Conservation (phyloP, 441 rosid species). For the Syzygium malaccense region DNA sequence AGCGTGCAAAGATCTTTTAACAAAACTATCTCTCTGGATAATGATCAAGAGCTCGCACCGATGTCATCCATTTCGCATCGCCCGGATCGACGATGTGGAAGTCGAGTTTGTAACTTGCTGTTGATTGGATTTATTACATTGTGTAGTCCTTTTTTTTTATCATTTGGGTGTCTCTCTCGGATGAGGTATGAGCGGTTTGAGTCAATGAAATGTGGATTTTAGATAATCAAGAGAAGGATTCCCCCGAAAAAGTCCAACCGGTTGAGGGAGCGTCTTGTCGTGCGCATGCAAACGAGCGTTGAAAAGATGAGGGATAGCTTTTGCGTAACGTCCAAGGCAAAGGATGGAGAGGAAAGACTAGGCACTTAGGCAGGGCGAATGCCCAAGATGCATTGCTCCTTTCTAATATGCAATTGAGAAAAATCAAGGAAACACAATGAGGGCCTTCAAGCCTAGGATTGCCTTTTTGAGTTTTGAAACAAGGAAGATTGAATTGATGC, state of each 20-base stretch:
- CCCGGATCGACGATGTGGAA: neutral
- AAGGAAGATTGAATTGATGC: neutral
- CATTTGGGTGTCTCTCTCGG: neutral
- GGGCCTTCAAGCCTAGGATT: neutral
- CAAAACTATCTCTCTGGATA: too few relatives aligned
- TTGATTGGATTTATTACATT: neutral
- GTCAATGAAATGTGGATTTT: neutral
- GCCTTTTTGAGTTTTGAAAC: too few relatives aligned
- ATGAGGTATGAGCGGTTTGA: neutral
- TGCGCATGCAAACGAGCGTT: neutral
- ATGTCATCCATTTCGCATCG: neutral
- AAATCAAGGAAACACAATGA: neutral
- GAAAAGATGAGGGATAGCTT: neutral
- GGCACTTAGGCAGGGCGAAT: neutral
- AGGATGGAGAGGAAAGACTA: neutral
- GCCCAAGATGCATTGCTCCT: neutral
- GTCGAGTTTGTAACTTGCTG: neutral
- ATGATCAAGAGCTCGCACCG: neutral
- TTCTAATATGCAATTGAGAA: neutral
- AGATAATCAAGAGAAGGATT: neutral
- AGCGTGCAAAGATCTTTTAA: neutral
- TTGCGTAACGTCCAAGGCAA: neutral
- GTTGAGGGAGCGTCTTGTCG: neutral
- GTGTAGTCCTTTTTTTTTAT: neutral
- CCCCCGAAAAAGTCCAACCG: neutral